Percentiles rank a stretch among this genome's conserved stretches.
These are phyloP conservation scores for Lachnellula arida DNA, from an alignment of 2,329 filamentous ascomycete genomes.

Conservation along the genomic window DNA sequence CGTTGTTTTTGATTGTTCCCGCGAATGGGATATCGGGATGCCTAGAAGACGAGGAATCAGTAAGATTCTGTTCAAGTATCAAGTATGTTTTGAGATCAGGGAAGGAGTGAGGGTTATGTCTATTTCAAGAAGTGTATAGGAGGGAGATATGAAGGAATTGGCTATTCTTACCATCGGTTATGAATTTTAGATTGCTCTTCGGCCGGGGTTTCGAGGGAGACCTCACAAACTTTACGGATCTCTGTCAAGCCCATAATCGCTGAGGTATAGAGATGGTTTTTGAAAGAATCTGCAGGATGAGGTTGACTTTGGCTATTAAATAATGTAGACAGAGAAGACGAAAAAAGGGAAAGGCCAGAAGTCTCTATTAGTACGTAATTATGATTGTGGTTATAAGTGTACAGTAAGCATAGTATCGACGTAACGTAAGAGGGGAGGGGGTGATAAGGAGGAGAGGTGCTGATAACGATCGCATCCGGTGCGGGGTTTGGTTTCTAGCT, in stretches of 20 bases:
- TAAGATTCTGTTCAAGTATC: no score
- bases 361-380: background rate
- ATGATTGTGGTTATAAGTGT: no score
- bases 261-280: background rate
- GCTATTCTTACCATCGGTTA: conserved; percentile 59
- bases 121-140: no score
- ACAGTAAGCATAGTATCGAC: no score
- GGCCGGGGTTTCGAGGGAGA: conserved; percentile 68
- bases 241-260: conserved; percentile 43
- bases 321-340: background rate
- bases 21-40: conserved; percentile 80
- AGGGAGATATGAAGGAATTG: no score
- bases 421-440: conserved; percentile 1
- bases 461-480: conserved; percentile 4
- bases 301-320: background rate
- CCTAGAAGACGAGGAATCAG: conserved; percentile 30
- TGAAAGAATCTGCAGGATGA: background rate
- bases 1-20: conserved; percentile 71
- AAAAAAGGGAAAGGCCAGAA: background rate
- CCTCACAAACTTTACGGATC: conserved; percentile 68
- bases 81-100: no score
- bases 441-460: background rate
- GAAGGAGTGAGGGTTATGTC: no score
- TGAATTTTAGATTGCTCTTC: conserved; percentile 66
- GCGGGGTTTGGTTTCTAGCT: background rate